Evolutionary conservation across 148 eudicot genomes (phyloP), one percentile per base, ranked within the genome.

Genomic region (Persicaria maculosa): DNA sequence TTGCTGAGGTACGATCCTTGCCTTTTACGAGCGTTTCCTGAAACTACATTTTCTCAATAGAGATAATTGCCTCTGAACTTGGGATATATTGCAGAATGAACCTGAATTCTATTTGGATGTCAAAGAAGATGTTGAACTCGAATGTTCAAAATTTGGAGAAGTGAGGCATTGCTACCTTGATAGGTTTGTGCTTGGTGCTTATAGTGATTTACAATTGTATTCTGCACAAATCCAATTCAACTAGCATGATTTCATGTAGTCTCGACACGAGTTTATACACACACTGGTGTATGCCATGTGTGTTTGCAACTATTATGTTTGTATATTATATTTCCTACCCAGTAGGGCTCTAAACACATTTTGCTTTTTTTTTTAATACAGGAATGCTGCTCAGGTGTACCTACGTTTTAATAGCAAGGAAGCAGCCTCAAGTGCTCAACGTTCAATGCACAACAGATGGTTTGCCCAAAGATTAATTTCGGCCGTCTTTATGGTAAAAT

Each of bases 321-420:
- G 53, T 40, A 43, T 67, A 25, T 14, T 14, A 8, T 5, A 7
- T 25, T 67, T 61, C 25, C 68, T 61, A 19, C 19, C 9, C 11
- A 25, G n/a, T 46, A 71, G 44, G 36, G 68, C 16, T 15, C 20
- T 78, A 16, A 67, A 67, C 7, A 4, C n/a, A 47, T 44, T 44
- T 47, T 65, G 50, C 73, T 22, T 62, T 16, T 7, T 59, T 17
- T 1, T 22, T 22, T 59, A 6, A 44, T 76, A 57, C 90, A 93
- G 97, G 85, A 86, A 91, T 74, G 88, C 98, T 74, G 98, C 97
- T 68, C 90, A 93, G 80, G 97, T 93, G 50, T 93, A 91, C 85
- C 73, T 93, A 72, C 89, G 93, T 75, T 93, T 89, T 69, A 90
- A 88, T 47, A 88, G 76, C 79, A 86, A 81, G 73, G 98, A 88